These are phyloP conservation scores for Suhomyces sp. DNA, from an alignment of 805 yeast species.

Conservation along the genomic window DNA sequence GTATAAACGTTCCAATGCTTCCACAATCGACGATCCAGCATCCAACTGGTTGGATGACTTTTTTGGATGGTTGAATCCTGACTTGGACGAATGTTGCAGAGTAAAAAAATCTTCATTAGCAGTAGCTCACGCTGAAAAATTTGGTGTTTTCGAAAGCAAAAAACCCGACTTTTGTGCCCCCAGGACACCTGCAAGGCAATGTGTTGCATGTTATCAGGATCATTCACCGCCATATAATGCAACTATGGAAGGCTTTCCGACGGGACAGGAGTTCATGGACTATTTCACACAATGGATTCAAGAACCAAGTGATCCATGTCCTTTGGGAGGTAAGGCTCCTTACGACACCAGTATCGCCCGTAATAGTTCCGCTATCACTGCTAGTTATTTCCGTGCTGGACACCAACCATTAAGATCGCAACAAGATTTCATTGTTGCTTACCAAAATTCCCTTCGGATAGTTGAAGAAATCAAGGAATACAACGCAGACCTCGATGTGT, in stretches of 20 bases:
- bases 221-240: constrained; percentile 63
- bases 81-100: constrained; percentile 82
- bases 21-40: constrained; percentile 77
- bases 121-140: constrained; percentile 9
- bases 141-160: constrained; percentile 13
- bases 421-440: constrained; percentile 78
- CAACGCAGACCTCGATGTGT: constrained; percentile 52
- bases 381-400: constrained; percentile 75
- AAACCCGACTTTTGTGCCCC: constrained; percentile 61
- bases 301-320: constrained; percentile 85
- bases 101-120: constrained; percentile 50
- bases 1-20: constrained; percentile 58
- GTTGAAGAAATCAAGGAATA: constrained; percentile 51
- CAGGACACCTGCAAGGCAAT: constrained; percentile 62
- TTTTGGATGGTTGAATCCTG: constrained; percentile 83
- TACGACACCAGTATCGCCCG: constrained; percentile 60
- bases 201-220: constrained; percentile 69
- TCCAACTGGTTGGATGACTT: constrained; percentile 95
- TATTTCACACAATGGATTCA: constrained; percentile 81
- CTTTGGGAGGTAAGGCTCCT: constrained; percentile 94
- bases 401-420: constrained; percentile 83
- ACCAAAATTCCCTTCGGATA: constrained; percentile 67
- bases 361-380: constrained; percentile 41
- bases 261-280: constrained; percentile 62
- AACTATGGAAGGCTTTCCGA: constrained; percentile 82